phyloP scores from a whole-genome alignment of 1,284 basidiomycete species.

The Neonothopanus nambi region DNA sequence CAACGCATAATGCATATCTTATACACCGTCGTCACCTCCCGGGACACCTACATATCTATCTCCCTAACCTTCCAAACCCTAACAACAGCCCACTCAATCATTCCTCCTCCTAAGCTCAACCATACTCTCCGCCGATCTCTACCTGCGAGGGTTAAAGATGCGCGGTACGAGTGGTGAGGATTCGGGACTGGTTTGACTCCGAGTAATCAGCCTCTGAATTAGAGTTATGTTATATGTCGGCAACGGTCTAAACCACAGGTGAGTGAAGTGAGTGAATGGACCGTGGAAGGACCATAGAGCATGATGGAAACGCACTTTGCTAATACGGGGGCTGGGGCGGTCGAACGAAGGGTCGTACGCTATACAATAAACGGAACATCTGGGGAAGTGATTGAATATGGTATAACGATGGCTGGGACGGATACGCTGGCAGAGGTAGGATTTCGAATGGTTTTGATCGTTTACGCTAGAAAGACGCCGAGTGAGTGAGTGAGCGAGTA shows the following conservation, averaged over 20 bases:
- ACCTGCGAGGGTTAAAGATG: no score
- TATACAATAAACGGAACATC: conserved; percentile 57
- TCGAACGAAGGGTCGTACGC: conserved; percentile 83
- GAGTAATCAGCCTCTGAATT: conserved; percentile 82
- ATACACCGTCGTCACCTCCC: no score
- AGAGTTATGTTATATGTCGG: not conserved
- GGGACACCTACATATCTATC: no score
- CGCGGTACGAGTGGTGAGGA: conserved; percentile 45
- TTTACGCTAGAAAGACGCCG: conserved; percentile 48
- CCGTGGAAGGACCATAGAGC: no score
- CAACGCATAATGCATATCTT: no score
- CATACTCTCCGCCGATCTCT: no score
- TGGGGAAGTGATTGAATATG: conserved; percentile 42
- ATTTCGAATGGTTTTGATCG: conserved; percentile 80
- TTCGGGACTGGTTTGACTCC: conserved; percentile 78
- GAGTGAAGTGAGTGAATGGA: conserved; percentile 5
- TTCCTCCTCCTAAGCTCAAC: no score
- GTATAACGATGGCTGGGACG: conserved; percentile 73
- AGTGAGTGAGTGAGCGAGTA: not conserved
- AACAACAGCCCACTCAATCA: no score
- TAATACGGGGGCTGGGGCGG: conserved; percentile 92
- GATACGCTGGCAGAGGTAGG: conserved; percentile 80
- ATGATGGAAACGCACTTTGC: conserved; percentile 74
- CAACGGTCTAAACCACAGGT: no score
- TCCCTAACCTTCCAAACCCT: no score